Conservation (phyloP, 257 asterid genomes). For the Nemophila menziesii region DNA sequence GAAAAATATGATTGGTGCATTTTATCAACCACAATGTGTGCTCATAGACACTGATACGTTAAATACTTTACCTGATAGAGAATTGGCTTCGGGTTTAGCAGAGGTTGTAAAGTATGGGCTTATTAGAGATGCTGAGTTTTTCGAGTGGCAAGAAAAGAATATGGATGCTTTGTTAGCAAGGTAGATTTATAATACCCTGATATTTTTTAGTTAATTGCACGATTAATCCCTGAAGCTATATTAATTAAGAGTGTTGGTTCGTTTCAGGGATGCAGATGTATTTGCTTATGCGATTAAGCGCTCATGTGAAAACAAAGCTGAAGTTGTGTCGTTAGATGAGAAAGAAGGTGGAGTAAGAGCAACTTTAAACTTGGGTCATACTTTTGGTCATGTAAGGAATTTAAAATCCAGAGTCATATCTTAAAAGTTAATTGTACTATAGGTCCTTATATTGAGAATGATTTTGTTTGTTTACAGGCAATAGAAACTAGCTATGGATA, state of each 20-base stretch:
- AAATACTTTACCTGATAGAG: constrained; percentile 85
- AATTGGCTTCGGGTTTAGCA: constrained; percentile 93
- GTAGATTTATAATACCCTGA: constrained; percentile 18
- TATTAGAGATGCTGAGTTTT: constrained; percentile 76
- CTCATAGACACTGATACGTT: constrained; percentile 83
- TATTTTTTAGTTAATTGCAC: background rate
- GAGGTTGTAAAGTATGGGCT: constrained; percentile 94
- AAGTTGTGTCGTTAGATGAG: constrained; percentile 93
- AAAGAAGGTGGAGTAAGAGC: constrained; percentile 95
- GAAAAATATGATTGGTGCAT: constrained; percentile 88
- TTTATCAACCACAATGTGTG: constrained; percentile 98
- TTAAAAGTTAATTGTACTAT: background rate
- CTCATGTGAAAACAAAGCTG: constrained; percentile 96
- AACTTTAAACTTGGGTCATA: constrained; percentile 95
- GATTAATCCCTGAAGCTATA: no score
- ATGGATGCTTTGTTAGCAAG: constrained; percentile 67
- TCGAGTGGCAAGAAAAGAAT: constrained; percentile 94
- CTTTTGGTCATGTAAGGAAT: constrained; percentile 97
- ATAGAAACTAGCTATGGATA: constrained; percentile 87
- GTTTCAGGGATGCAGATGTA: constrained; percentile 65
- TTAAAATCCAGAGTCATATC: no score
- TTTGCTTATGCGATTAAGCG: constrained; percentile 92
- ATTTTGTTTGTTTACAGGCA: constrained; percentile 43
- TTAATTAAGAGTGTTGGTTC: no score
- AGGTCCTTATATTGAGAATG: background rate